Evolutionary conservation across 208 protist species (phyloP), one percentile per base, ranked within the genome.

Genomic region (Leishmania turanica): DNA sequence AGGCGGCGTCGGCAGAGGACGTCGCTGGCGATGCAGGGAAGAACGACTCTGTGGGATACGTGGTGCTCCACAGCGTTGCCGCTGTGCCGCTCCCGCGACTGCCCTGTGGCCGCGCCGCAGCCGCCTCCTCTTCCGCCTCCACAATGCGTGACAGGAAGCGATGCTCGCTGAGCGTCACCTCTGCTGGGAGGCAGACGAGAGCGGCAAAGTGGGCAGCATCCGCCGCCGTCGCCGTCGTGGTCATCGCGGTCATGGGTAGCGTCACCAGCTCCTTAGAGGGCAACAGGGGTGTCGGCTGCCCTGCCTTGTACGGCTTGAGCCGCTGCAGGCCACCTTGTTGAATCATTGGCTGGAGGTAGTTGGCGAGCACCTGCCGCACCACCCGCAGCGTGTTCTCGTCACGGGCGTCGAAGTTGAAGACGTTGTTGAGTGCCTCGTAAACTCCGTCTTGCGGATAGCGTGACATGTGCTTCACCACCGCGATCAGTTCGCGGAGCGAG

Each of bases 401-500:
- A n/a, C 79, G 79, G 15, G 87, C 83, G 77, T 96, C 94, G 81
- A 97, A 97, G 84, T 94, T 91, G 81, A 96, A 97, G 42, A 96
- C 90, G 82, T 96, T 96, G 82, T 95, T 95, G 37, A 95, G 84
- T 13, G 94, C 91, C 24, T 84, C 82, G 78, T 91, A 94, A 60
- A 98, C 82, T 58, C 93, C 90, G 79, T 99, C 97, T 73, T 95
- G 84, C 40, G 98, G 97, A 78, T 92, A 99, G 21, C 77, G 78
- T 27, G 98, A 78, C 68, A 99, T 82, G 85, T 99, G 98, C 76
- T 94, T 92, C 64, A 98, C 97, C 64, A 99, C 91, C 37, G 95
- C 95, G 56, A 99, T 98, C 37, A 99, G 90, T 88, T 99, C 97
- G 47, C 98, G 93, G 45, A 97, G 95, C 11, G 92, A 98, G 88